Percentiles rank a stretch among this genome's conserved stretches.
These are phyloP conservation scores for Amphibolis antarctica DNA, from an alignment of 106 monocot genomes.

Conservation along the genomic window DNA sequence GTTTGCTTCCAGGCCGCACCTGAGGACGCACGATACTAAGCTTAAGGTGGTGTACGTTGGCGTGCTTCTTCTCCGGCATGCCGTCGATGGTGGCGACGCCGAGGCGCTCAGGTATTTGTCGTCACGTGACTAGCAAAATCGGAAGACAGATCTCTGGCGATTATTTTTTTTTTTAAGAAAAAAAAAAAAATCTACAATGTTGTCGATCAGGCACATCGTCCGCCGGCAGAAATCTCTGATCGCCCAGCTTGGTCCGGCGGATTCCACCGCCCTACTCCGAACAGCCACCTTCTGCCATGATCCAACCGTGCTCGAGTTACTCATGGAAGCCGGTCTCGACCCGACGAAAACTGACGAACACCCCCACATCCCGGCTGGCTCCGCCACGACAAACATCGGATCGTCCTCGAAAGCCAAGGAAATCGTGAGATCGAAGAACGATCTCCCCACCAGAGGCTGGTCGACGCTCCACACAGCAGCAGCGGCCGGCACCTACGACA, in stretches of 20 bases:
- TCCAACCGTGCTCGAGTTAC: conserved; percentile 13
- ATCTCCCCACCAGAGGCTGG: conserved; percentile 12
- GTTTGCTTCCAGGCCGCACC: conserved; percentile 8
- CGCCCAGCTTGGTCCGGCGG: conserved; percentile 8
- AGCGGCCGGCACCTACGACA: conserved; percentile 20
- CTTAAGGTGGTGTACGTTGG: conserved; percentile 42
- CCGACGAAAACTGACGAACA: not conserved
- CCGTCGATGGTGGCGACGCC: conserved; percentile 2
- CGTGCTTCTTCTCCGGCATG: conserved; percentile 29
- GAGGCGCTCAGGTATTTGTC: conserved; percentile 4
- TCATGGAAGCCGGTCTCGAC: conserved; percentile 10
- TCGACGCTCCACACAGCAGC: conserved; percentile 23
- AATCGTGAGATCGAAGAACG: not conserved
- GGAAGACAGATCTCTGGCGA: not conserved
- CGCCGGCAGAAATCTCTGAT: conserved; percentile 29
- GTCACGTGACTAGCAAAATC: too few relatives aligned
- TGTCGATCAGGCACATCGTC: conserved; percentile 13
- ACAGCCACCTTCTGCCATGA: conserved; percentile 9
- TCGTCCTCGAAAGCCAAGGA: not conserved
- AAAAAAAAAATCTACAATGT: too few relatives aligned
- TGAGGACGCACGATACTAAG: conserved; percentile 17
- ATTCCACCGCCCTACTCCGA: conserved; percentile 7
- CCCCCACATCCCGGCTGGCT: not conserved
- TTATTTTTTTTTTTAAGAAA: too few relatives aligned
- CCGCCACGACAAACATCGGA: not conserved